A percentile compares a stretch with the other conserved stretches of the same genome.
These are phyloP conservation scores for Sugiyamaella smithiae DNA, from an alignment of 805 yeast genomes.

Conservation along the genomic window DNA sequence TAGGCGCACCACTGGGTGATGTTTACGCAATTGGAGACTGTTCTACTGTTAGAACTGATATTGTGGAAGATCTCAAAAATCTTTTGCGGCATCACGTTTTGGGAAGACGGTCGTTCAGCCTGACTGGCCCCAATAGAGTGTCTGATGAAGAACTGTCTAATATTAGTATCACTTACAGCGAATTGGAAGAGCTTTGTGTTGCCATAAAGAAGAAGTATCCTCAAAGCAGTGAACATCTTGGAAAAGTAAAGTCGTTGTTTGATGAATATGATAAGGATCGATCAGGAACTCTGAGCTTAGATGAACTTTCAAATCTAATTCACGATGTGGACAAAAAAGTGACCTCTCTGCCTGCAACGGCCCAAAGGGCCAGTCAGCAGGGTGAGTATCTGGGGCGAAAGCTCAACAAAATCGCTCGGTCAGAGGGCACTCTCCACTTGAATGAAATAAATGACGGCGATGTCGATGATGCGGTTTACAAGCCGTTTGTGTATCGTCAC, in stretches of 20 bases:
- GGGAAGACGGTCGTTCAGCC: constrained; percentile 19
- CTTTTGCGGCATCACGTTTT: constrained; percentile 37
- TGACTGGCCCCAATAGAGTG: constrained; percentile 19
- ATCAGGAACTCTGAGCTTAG: constrained; percentile 51
- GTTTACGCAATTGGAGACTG: constrained; percentile 75
- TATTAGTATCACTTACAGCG: constrained; percentile 45
- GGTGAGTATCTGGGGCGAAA: constrained; percentile 64
- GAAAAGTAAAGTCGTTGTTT: constrained; percentile 48
- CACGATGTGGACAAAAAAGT: constrained; percentile 58
- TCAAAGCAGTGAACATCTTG: constrained; percentile 54
- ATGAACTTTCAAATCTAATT: constrained; percentile 50
- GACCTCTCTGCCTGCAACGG: constrained; percentile 69
- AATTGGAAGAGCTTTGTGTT: constrained; percentile 47
- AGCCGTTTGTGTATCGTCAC: constrained; percentile 62
- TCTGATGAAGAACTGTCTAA: constrained; percentile 53
- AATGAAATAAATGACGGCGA: constrained; percentile 52
- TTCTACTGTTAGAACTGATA: constrained; percentile 59
- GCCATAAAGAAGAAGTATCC: constrained; percentile 54
- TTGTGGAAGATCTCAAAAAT: constrained; percentile 54
- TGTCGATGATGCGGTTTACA: constrained; percentile 51
- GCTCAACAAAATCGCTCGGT: constrained; percentile 50
- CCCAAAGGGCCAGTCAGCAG: constrained; percentile 71
- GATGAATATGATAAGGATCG: constrained; percentile 50
- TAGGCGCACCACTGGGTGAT: constrained; percentile 65
- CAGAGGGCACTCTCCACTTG: constrained; percentile 42